Percentiles rank a stretch among this genome's conserved stretches.
Conservation (phyloP, 345 rosid species). For the Alliaria petiolata region DNA sequence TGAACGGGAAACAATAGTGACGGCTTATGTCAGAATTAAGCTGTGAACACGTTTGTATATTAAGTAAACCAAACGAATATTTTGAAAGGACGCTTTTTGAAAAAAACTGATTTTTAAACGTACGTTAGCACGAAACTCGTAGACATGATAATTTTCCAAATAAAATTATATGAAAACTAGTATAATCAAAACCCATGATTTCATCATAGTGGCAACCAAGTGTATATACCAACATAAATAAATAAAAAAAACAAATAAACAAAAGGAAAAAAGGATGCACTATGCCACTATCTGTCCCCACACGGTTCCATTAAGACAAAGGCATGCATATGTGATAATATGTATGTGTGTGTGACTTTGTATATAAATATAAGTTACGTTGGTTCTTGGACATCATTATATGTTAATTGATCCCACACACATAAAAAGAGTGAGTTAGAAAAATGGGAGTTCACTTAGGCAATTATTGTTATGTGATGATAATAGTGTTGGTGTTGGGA, state of each 20-base stretch:
- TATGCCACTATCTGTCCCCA: slow-evolving; percentile 32
- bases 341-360: background rate
- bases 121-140: slow-evolving; percentile 2
- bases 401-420: background rate
- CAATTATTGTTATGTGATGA: background rate
- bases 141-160: background rate
- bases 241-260: background rate
- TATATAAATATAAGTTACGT: no score
- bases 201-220: slow-evolving; percentile 33
- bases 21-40: background rate
- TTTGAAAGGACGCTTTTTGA: background rate
- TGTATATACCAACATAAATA: slow-evolving; percentile 26
- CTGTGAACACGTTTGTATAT: slow-evolving; percentile 22
- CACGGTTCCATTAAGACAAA: slow-evolving; percentile 33
- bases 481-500: slow-evolving; percentile 14
- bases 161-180: background rate
- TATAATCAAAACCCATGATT: slow-evolving; percentile 23
- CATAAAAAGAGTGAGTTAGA: background rate
- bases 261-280: background rate
- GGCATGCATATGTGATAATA: background rate
- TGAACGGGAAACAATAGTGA: slow-evolving; percentile 16
- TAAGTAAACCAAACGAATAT: slow-evolving; percentile 23
- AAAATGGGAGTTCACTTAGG: slow-evolving; percentile 31
- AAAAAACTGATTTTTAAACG: background rate
- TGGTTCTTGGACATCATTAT: slow-evolving; percentile 9